These are phyloP conservation scores for Brassica rapa DNA, from an alignment of 345 rosid species.

Conservation along the genomic window DNA sequence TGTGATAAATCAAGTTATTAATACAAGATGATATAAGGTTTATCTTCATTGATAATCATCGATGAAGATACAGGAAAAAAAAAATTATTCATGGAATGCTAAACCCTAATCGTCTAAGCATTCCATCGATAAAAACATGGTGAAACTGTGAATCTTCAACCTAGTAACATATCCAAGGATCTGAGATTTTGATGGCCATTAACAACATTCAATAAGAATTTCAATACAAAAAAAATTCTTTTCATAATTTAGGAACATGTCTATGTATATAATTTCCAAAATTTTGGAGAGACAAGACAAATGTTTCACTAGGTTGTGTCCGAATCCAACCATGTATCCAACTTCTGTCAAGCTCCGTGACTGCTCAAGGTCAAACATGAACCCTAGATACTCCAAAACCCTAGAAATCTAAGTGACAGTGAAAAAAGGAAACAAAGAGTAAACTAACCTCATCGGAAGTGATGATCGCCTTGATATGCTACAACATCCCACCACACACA, in stretches of 20 bases:
- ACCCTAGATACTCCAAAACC: not conserved
- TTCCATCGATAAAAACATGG: not conserved
- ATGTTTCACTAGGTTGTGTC: not conserved
- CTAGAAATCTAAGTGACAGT: not conserved
- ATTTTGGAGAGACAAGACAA: not conserved
- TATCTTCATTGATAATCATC: not conserved
- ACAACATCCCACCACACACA: conserved; percentile 24
- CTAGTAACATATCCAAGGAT: not conserved
- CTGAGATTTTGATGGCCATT: not conserved
- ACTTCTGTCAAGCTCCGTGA: not conserved
- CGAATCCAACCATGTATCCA: not conserved
- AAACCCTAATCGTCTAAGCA: conserved; percentile 12
- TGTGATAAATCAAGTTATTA: conserved; percentile 18
- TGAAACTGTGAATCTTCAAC: not conserved
- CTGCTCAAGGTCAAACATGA: not conserved
- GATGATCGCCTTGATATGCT: conserved; percentile 97
- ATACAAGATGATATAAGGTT: not conserved
- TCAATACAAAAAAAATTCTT: not conserved
- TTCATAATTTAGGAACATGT: not conserved
- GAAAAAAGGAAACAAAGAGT: conserved; percentile 6
- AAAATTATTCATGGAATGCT: not conserved
- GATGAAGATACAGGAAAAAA: not conserved
- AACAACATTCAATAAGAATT: not conserved
- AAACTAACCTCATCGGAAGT: conserved; percentile 87
- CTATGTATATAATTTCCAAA: not conserved